Evolutionary conservation across 495 filamentous ascomycete genomes (phyloP), one percentile per base, ranked within the genome.

Genomic region (Penicillium roqueforti): DNA sequence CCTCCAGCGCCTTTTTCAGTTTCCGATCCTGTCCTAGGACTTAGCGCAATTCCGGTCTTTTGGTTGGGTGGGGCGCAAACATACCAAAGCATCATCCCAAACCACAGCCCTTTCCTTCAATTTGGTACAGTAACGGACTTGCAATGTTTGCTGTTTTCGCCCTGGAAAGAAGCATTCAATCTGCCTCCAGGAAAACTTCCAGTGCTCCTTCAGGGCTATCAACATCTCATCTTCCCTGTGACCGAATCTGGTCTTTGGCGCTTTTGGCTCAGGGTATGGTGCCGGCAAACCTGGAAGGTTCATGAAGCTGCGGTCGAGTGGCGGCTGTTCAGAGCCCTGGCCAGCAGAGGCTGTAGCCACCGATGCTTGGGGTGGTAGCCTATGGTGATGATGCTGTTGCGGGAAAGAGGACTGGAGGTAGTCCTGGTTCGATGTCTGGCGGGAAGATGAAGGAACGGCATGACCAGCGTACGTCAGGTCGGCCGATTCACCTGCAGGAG

Each of bases 111-210:
- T 95, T 8, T 88, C 88, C 70, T 93, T 95, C 54, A 95, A 74
- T 69, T 93, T 95, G 25, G 90, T 95, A 64, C 91, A 96, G 68
- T 96, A 96, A 11, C 91, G 84, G 55, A 96, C 91, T 65, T 96
- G 91, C 50, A 96, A 73, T 31, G 91, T 95, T 36, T 89, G 90
- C 28, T 86, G 91, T 38, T 88, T 89, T 44, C 91, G 76, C 10
- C 91, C 91, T 7, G 91, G 91, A 60, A 96, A 95, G 71, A 92
- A 95, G 62, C 95, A 90, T 50, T 88, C 87, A 59, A 96, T 95
- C 77, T 96, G 91, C 66, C 93, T 95, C 91, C 91, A 96, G 8
- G 91, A 91, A 60, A 96, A 78, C 59, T 87, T 87, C 67, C 91
- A 92, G 55, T 91, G 89, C 71, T 96, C 91, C 68, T 96, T 96